Base-by-base conservation (phyloP, 345 rosid species). In the Arabidopsis arenosa region DNA sequence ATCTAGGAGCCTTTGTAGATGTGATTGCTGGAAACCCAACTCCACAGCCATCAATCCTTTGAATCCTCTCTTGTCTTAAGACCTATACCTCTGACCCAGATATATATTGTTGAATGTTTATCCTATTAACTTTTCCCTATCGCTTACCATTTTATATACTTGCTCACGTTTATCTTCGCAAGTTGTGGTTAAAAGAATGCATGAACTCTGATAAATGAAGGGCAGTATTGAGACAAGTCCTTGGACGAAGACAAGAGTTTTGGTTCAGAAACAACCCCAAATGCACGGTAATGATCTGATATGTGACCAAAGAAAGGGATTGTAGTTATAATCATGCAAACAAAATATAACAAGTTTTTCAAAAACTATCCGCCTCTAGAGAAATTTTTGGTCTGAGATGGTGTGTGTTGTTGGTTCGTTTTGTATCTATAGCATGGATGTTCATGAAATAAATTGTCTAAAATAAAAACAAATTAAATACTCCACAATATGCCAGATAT, bases 1-100 rank as follows among this genome's bases (percentile, higher is more conserved):
- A 66, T 90, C 98, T 3, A 84, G 97, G 78, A 87, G 89, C 75
- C 33, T 88, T 3, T 93, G 99, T 75, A 79, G 86, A 70, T 95
- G 98, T 39, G 93, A 89, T 73, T 93, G 98, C 75, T 87, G 79
- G 80, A 89, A 47, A 10, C 69, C 84, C 45, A 93, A 90, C 84
- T 44, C 51, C 36, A 87, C 97, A 2, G 28, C 54, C 49, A 36
- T 68, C 15, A 75, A 28, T 65, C 18, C 61, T 11, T 62, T 55
- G 53, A 79, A 36, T 28, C 67, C 67, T 69, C 28, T 73, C 73
- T 59, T 78, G 71, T 9, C 72, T 37, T 70, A 64, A 70, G 53
- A 62, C 1, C 51, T 10, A 66, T 48, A 66, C 10, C n/a, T 30
- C 61, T 56, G 37, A 28, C 32, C 21, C 23, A 56, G 40, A 36